Evolutionary conservation across 2,329 filamentous ascomycete genomes (phyloP), one percentile per base, ranked within the genome.

Genomic region (Hypoxylon rubiginosum): DNA sequence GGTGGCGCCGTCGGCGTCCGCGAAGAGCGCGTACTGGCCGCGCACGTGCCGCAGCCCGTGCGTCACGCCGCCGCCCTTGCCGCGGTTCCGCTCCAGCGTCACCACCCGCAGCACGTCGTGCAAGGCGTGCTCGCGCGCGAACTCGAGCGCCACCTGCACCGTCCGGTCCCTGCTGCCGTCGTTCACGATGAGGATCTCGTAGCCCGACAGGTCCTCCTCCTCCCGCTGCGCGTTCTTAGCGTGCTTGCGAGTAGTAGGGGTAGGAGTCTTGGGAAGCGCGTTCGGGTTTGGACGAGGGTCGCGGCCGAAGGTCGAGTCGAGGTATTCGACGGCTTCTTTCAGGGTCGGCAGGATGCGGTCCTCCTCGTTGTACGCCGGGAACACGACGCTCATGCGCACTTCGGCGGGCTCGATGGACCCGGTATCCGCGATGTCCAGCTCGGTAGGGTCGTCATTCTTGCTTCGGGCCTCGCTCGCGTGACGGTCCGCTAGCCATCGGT

Each of bases 361-460:
- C 77, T 95, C 91, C 76, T 99, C 96, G 72, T 99, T 99, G 85
- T 94, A 99, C 9, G 96, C 96, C 0, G 96, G 96, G 46, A 99
- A 91, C 0, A 99, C 93, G 7, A 98, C 90, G 58, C 92, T 96
- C 83, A 99, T 89, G 77, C 91, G 92, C n/a, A 97, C 81, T 67
- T 94, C 90, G 13, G 94, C 87, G 1, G 90, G 85, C 69, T 94
- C 91, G 58, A 97, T 91, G 48, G 83, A 80, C 71, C 88, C 85
- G 15, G 84, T 79, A 69, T 88, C 83, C 41, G 79, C 75, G 48
- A 79, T 78, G 68, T 77, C 79, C 3, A 80, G 81, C 19, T 79
- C 32, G 1, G 62, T 76, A 67, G 80, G 75, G 68, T 80, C 73
- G 68, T 80, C 73, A 39, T 75, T 66, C 30, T 73, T 76, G 70